Conservation (phyloP, 176 grass and related monocot genomes). For the Chloris gayana region DNA sequence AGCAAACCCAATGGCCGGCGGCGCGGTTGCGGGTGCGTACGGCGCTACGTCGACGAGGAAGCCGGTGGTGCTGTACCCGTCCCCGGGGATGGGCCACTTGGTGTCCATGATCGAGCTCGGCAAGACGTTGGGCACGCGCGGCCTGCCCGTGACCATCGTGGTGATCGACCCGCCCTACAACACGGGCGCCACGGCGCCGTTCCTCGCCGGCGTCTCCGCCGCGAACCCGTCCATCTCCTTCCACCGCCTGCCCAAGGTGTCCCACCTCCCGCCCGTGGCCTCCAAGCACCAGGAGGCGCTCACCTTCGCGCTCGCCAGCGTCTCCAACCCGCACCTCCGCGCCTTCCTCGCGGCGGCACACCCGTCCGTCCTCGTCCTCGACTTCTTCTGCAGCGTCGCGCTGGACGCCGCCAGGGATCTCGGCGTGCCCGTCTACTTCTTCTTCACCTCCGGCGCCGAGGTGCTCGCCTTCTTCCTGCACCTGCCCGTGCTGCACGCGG, state of each 20-base stretch:
- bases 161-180: constrained; percentile 27
- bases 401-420: constrained; percentile 54
- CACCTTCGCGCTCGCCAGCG: constrained; percentile 45
- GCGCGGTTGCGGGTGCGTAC: too few species aligned
- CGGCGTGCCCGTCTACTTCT: constrained; percentile 52
- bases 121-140: constrained; percentile 49
- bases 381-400: constrained; percentile 56
- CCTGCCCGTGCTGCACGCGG: constrained; percentile 22
- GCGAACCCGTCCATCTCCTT: constrained; percentile 58
- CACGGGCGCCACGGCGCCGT: too few species aligned
- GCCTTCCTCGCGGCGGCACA: constrained; percentile 35
- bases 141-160: constrained; percentile 47
- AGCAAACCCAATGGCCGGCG: not conserved
- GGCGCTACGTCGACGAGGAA: not conserved
- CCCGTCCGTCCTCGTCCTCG: constrained; percentile 52
- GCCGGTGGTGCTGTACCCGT: constrained; percentile 64
- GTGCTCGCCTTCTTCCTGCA: constrained; percentile 37
- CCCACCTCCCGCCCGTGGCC: not conserved
- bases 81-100: constrained; percentile 70
- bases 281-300: constrained; percentile 48
- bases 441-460: constrained; percentile 55
- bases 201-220: constrained; percentile 51
- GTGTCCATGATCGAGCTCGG: constrained; percentile 82
- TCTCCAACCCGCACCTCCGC: constrained; percentile 42
- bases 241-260: constrained; percentile 48